Conservation (phyloP, 2,329 filamentous ascomycete species). For the Lachnellula occidentalis region DNA sequence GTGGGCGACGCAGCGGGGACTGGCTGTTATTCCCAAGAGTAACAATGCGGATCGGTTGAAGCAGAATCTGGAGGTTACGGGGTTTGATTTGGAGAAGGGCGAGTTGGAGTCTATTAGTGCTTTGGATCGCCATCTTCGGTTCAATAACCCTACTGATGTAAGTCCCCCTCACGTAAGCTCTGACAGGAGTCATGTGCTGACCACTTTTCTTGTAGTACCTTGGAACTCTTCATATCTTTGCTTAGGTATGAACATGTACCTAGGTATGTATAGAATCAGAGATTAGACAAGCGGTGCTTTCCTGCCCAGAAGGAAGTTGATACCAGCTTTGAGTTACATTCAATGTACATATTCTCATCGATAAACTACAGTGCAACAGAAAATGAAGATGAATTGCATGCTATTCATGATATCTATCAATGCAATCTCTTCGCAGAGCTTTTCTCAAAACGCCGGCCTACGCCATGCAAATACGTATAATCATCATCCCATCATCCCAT, state of each 20-base stretch:
- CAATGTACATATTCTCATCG: too few relatives aligned
- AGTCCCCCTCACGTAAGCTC: conserved; percentile 33
- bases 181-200: conserved; percentile 1
- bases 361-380: not conserved
- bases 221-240: conserved; percentile 47
- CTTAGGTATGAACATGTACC: conserved; percentile 30
- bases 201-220: conserved; percentile 35
- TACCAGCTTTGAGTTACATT: too few relatives aligned
- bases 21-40: conserved; percentile 80
- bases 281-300: not conserved
- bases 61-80: conserved; percentile 62
- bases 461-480: not conserved
- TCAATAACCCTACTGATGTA: conserved; percentile 71
- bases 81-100: conserved; percentile 58
- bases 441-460: conserved; percentile 1
- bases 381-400: not conserved
- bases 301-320: not conserved
- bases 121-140: conserved; percentile 62
- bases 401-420: not conserved
- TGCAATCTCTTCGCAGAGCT: not conserved
- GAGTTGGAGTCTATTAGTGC: conserved; percentile 63
- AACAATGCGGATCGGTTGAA: conserved; percentile 51
- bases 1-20: conserved; percentile 78
- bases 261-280: not conserved
- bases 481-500: not conserved